Evolutionary conservation across 2,329 filamentous ascomycete species (phyloP).

Genomic region (Penicillium freii): DNA sequence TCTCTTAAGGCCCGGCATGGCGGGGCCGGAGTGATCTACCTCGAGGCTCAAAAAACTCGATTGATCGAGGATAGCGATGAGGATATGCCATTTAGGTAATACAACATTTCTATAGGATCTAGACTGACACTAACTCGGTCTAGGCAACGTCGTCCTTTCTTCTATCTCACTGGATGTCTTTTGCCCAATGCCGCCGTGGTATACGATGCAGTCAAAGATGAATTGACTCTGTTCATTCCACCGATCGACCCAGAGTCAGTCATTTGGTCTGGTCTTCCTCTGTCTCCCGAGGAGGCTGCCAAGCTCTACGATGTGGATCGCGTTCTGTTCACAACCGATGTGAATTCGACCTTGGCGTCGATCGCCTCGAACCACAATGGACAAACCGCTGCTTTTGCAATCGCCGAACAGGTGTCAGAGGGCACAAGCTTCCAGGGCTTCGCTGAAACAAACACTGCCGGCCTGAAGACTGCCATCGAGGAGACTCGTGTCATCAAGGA

Average conservation of each 20-base stretch:
- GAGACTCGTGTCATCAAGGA: conserved; percentile 78
- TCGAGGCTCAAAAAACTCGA: conserved; percentile 78
- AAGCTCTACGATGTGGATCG: conserved; percentile 77
- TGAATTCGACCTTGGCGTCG: conserved; percentile 69
- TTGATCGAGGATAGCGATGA: conserved; percentile 89
- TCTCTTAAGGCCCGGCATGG: conserved; percentile 65
- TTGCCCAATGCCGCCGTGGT: conserved; percentile 76
- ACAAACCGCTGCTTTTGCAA: conserved; percentile 66
- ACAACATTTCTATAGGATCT: not conserved
- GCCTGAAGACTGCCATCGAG: conserved; percentile 71
- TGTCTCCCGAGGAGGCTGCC: conserved; percentile 72
- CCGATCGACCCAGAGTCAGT: conserved; percentile 82
- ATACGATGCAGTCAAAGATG: conserved; percentile 72
- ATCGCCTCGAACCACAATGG: conserved; percentile 38
- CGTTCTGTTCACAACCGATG: conserved; percentile 68
- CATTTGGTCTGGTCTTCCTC: conserved; percentile 87
- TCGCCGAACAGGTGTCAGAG: conserved; percentile 73
- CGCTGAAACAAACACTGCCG: conserved; percentile 59
- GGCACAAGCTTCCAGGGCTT: conserved; percentile 70
- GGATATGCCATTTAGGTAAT: conserved; percentile 72
- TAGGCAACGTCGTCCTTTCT: conserved; percentile 88
- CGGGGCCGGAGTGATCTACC: conserved; percentile 73
- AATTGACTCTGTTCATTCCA: conserved; percentile 85
- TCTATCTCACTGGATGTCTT: conserved; percentile 85
- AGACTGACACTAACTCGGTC: not conserved